Evolutionary conservation across 345 rosid species (phyloP).

Genomic region (Salix purpurea): DNA sequence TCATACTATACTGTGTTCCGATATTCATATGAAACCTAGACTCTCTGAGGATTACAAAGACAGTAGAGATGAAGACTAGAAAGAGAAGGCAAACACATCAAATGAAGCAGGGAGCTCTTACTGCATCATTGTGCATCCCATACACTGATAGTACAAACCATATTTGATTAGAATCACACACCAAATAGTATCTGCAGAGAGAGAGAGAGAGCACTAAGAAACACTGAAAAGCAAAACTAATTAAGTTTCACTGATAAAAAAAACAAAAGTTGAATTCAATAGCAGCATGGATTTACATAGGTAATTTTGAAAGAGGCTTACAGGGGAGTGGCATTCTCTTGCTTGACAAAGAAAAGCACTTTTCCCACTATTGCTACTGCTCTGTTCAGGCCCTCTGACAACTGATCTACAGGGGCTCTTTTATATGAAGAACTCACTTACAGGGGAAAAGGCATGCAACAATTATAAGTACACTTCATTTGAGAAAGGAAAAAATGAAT

Average conservation of each 20-base stretch:
- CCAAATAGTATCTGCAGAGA: constrained; percentile 51
- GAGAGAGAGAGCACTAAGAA: background rate
- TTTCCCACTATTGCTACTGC: constrained; percentile 51
- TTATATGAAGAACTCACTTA: constrained; percentile 44
- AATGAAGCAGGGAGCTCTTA: constrained; percentile 27
- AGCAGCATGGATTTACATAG: background rate
- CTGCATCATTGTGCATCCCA: constrained; percentile 45
- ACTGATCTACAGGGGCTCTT: constrained; percentile 41
- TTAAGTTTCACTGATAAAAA: background rate
- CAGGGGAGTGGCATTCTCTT: constrained; percentile 59
- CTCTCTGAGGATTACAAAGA: too few relatives aligned
- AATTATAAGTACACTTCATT: constrained; percentile 5
- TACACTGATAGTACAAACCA: constrained; percentile 63
- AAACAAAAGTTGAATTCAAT: background rate
- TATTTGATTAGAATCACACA: constrained; percentile 56
- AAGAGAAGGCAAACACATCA: background rate
- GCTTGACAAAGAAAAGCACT: constrained; percentile 58
- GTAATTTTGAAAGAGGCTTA: constrained; percentile 30
- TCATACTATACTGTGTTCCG: background rate
- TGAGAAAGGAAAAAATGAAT: background rate
- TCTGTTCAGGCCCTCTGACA: constrained; percentile 59
- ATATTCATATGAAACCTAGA: too few relatives aligned
- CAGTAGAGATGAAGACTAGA: background rate
- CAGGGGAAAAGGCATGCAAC: constrained; percentile 7
- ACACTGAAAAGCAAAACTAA: background rate